Evolutionary conservation across 169 alveolate species (phyloP).

Genomic region (Plasmodium vinckei): DNA sequence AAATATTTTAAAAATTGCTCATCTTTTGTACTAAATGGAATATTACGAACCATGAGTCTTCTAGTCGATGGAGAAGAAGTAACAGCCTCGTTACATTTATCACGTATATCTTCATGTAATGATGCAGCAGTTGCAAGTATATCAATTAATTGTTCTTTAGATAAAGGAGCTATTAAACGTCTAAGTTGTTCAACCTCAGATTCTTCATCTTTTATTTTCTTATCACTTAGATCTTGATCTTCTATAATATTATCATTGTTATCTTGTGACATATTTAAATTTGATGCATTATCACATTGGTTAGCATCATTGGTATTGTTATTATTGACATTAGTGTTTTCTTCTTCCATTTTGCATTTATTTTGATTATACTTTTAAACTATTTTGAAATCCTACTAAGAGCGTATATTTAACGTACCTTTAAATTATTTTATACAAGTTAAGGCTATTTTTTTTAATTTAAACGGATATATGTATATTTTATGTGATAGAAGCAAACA

Average conservation of each 20-base stretch:
- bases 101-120: conserved; percentile 75
- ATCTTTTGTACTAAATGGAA: conserved; percentile 83
- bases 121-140: conserved; percentile 80
- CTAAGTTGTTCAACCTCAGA: conserved; percentile 59
- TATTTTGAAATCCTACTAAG: no score
- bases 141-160: conserved; percentile 86
- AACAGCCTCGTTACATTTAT: conserved; percentile 80
- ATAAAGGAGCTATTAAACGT: conserved; percentile 80
- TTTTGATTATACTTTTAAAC: neutral
- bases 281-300: conserved; percentile 1
- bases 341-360: conserved; percentile 40
- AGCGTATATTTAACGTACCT: no score
- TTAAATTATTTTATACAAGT: no score
- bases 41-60: conserved; percentile 83
- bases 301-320: no score
- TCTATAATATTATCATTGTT: conserved; percentile 22
- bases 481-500: no score
- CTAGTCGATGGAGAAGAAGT: conserved; percentile 82
- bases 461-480: no score
- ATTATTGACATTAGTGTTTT: neutral
- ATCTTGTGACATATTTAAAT: conserved; percentile 40
- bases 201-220: conserved; percentile 44
- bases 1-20: conserved; percentile 79
- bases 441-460: no score
- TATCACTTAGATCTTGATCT: conserved; percentile 22